Percentiles rank a stretch among this genome's conserved stretches.
Evolutionary conservation across 2,329 filamentous ascomycete genomes (phyloP).

Genomic region (Diaporthe aspalathi): DNA sequence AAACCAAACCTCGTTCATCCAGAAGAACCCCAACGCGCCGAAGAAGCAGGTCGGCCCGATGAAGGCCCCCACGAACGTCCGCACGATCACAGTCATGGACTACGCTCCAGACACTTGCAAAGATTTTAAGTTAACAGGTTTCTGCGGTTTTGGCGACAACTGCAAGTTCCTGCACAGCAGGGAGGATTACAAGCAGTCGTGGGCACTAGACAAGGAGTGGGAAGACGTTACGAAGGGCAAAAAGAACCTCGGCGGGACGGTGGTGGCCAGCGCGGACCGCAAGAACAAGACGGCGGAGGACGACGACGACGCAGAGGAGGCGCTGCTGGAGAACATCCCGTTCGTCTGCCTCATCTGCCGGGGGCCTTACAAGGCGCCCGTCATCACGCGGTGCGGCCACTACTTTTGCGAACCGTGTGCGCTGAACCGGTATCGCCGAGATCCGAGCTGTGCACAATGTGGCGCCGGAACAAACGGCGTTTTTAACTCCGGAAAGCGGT

Average conservation of each 20-base stretch:
- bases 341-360: slow-evolving; percentile 92
- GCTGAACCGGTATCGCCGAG: slow-evolving; percentile 85
- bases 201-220: slow-evolving; percentile 96
- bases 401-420: slow-evolving; percentile 97
- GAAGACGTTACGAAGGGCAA: slow-evolving; percentile 82
- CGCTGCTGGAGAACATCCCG: slow-evolving; percentile 83
- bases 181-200: slow-evolving; percentile 88
- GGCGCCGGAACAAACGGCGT: slow-evolving; percentile 87
- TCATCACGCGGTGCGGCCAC: slow-evolving; percentile 91
- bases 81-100: slow-evolving; percentile 90
- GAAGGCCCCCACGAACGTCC: slow-evolving; percentile 88
- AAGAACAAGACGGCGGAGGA: slow-evolving; percentile 47
- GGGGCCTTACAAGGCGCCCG: slow-evolving; percentile 79
- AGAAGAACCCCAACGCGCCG: slow-evolving; percentile 82
- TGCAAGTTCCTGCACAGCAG: slow-evolving; percentile 85
- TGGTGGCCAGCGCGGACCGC: slow-evolving; percentile 70
- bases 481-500: slow-evolving; percentile 86
- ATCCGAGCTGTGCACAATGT: slow-evolving; percentile 88
- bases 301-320: slow-evolving; percentile 70
- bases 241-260: slow-evolving; percentile 70
- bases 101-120: slow-evolving; percentile 96
- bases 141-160: slow-evolving; percentile 74
- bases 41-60: slow-evolving; percentile 81
- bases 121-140: slow-evolving; percentile 71
- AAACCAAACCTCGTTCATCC: slow-evolving; percentile 79